These are phyloP conservation scores for Coccomyxa subellipsoidea DNA, from an alignment of 163 green algal species.

Conservation along the genomic window DNA sequence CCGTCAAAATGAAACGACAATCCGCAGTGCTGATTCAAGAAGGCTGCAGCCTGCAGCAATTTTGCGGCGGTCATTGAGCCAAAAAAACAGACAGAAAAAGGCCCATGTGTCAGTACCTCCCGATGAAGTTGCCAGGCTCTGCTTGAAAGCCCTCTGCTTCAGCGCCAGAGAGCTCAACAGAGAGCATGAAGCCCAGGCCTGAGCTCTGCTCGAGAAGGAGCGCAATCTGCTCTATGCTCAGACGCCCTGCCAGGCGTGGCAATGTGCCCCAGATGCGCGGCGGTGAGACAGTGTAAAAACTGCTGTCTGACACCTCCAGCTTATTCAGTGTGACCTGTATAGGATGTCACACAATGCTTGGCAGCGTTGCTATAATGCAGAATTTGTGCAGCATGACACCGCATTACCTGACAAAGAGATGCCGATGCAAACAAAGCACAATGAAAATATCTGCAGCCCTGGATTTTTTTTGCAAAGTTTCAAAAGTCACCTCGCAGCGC, in stretches of 20 bases:
- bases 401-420: too few species aligned
- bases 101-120: constrained; percentile 8
- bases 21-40: too few species aligned
- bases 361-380: too few species aligned
- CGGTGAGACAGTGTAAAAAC: constrained; percentile 12
- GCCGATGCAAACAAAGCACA: neutral
- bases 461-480: neutral
- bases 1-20: too few species aligned
- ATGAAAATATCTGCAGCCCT: neutral
- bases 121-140: constrained; percentile 43
- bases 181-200: constrained; percentile 10
- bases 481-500: neutral
- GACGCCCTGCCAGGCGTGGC: constrained; percentile 16
- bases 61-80: too few species aligned
- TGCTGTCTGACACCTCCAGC: constrained; percentile 10
- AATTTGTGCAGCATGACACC: neutral
- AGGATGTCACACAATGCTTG: too few species aligned
- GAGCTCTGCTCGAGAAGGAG: constrained; percentile 21
- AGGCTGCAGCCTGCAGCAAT: too few species aligned
- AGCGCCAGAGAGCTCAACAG: constrained; percentile 7
- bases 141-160: constrained; percentile 16
- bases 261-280: constrained; percentile 18
- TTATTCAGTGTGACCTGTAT: neutral
- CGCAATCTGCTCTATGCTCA: constrained; percentile 13
- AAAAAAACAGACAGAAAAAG: too few species aligned